A percentile compares a stretch with the other conserved stretches of the same genome.
phyloP scores from a whole-genome alignment of 441 rosid genomes.

The Erodium trifolium region DNA sequence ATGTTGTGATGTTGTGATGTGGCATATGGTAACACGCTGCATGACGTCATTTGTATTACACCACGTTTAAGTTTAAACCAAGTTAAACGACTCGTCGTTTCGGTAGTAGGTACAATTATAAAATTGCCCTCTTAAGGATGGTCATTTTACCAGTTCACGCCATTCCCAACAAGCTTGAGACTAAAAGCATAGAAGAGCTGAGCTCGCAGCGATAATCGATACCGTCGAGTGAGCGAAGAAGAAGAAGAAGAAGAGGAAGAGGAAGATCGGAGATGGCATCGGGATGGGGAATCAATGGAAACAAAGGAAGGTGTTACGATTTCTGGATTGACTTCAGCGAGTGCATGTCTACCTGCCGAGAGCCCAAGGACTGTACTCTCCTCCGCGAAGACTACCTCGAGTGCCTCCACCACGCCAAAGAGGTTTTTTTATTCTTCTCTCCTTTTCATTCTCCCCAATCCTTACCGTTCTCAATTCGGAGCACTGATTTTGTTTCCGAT shows the following conservation, averaged over 20 bases:
- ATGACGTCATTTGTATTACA: too few relatives aligned
- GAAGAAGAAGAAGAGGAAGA: constrained; percentile 3
- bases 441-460: too few relatives aligned
- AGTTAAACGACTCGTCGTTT: too few relatives aligned
- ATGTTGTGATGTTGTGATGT: not conserved
- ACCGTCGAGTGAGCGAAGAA: not conserved
- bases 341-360: constrained; percentile 87
- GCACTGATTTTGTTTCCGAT: too few relatives aligned
- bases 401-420: constrained; percentile 98
- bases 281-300: constrained; percentile 96
- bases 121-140: too few relatives aligned
- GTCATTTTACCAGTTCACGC: too few relatives aligned
- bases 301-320: constrained; percentile 96
- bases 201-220: not conserved
- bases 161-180: too few relatives aligned
- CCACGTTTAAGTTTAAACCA: too few relatives aligned
- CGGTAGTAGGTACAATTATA: too few relatives aligned
- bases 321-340: constrained; percentile 98
- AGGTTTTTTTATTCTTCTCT: constrained; percentile 35
- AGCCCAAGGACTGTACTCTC: constrained; percentile 86
- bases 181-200: not conserved
- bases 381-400: constrained; percentile 96
- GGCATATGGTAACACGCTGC: not conserved
- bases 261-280: constrained; percentile 54
- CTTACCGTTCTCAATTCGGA: too few relatives aligned